These are phyloP conservation scores for Alloteropsis angusta DNA, from an alignment of 202 grass and related monocot genomes.

Conservation along the genomic window DNA sequence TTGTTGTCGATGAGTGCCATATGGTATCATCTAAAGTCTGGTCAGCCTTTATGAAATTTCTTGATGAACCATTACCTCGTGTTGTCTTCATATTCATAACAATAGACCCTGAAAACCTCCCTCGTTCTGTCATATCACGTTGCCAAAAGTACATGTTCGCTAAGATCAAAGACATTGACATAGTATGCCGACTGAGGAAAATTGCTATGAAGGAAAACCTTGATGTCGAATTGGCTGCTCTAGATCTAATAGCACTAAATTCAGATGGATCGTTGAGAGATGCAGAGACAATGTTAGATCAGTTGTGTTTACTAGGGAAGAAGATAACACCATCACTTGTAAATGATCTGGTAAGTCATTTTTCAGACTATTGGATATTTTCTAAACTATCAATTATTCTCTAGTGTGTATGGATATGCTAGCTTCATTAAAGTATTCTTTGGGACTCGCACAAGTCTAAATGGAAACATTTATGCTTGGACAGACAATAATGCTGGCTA, in stretches of 20 bases:
- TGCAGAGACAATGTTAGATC: slow-evolving; percentile 89
- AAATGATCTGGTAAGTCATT: slow-evolving; percentile 62
- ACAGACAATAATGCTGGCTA: background rate
- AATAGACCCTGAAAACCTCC: slow-evolving; percentile 61
- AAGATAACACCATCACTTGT: slow-evolving; percentile 79
- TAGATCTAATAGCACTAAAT: slow-evolving; percentile 82
- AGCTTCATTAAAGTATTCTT: slow-evolving; percentile 15
- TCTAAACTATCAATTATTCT: background rate
- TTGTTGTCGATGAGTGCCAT: slow-evolving; percentile 80
- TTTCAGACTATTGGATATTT: slow-evolving; percentile 10
- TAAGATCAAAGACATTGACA: slow-evolving; percentile 78
- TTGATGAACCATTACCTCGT: slow-evolving; percentile 57
- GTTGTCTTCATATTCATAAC: slow-evolving; percentile 83
- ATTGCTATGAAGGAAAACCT: slow-evolving; percentile 61
- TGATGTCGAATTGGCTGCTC: slow-evolving; percentile 72
- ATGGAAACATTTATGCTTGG: slow-evolving; percentile 6
- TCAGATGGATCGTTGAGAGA: slow-evolving; percentile 79
- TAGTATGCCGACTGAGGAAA: slow-evolving; percentile 55
- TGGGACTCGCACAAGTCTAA: slow-evolving; percentile 21
- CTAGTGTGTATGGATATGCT: slow-evolving; percentile 14
- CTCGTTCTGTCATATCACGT: slow-evolving; percentile 53
- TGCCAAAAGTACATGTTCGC: slow-evolving; percentile 77
- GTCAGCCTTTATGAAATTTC: slow-evolving; percentile 74
- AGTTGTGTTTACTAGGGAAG: slow-evolving; percentile 69
- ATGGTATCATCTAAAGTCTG: slow-evolving; percentile 66